Conservation (phyloP, 352 stramenopile genomes). For the Globisporangium splendens region DNA sequence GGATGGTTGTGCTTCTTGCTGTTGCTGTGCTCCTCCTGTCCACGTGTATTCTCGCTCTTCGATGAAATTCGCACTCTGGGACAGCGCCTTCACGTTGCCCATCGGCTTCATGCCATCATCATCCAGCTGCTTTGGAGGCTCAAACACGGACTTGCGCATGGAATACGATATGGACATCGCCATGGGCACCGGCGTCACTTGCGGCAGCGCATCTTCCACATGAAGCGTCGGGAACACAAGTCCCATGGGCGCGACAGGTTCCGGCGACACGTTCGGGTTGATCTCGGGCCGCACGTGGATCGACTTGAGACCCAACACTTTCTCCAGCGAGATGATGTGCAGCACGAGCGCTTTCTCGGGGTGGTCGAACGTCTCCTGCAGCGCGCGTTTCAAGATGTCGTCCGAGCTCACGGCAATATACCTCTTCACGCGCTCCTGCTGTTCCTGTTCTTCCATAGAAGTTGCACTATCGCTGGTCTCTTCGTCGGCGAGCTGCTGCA, state of each 20-base stretch:
- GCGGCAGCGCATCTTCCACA: constrained; percentile 39
- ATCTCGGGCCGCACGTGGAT: constrained; percentile 76
- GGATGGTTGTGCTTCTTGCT: constrained; percentile 2
- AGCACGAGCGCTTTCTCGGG: constrained; percentile 63
- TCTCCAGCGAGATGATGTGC: constrained; percentile 66
- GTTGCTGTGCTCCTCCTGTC: constrained; percentile 8
- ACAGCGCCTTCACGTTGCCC: constrained; percentile 26
- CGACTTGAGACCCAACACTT: constrained; percentile 40
- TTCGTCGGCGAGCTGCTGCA: constrained; percentile 36
- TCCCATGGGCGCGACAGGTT: constrained; percentile 57
- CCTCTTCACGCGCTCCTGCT: constrained; percentile 18
- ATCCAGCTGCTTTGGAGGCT: constrained; percentile 40
- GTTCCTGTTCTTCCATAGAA: constrained; percentile 1
- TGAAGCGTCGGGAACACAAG: constrained; percentile 72
- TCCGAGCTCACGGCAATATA: constrained; percentile 66
- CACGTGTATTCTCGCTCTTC: constrained; percentile 53
- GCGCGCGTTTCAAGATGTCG: constrained; percentile 40
- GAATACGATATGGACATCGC: constrained; percentile 28
- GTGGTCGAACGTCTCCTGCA: constrained; percentile 65
- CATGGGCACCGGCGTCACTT: constrained; percentile 25
- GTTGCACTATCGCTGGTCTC: constrained; percentile 9
- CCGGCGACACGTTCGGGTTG: constrained; percentile 81
- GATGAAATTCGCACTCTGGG: constrained; percentile 43
- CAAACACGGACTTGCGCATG: constrained; percentile 65
- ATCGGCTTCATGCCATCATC: constrained; percentile 16